phyloP scores from a whole-genome alignment of 345 rosid species.

The Raphanus raphanistrum region DNA sequence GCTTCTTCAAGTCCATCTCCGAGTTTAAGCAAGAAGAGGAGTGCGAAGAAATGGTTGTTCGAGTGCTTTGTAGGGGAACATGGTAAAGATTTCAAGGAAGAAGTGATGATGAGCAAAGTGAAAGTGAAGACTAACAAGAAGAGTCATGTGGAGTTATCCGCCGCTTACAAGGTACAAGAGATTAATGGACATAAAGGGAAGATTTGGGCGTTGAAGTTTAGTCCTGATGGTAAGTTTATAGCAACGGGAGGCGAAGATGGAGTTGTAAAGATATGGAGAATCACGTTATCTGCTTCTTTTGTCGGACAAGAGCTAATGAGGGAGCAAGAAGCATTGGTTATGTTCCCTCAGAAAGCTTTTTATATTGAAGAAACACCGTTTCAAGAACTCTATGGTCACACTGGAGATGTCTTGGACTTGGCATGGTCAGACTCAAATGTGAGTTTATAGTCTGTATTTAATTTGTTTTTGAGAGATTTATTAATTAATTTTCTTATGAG shows the following conservation, averaged over 20 bases:
- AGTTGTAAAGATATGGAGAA: constrained; percentile 69
- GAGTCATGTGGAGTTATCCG: constrained; percentile 67
- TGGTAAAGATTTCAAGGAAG: not conserved
- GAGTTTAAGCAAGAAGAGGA: constrained; percentile 34
- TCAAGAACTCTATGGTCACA: constrained; percentile 73
- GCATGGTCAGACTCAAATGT: constrained; percentile 89
- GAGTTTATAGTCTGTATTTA: constrained; percentile 44
- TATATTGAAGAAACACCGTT: constrained; percentile 66
- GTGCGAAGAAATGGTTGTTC: constrained; percentile 55
- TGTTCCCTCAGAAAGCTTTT: constrained; percentile 68
- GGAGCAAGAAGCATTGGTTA: constrained; percentile 46
- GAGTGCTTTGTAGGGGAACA: constrained; percentile 38
- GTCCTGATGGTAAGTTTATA: constrained; percentile 75
- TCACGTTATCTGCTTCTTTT: constrained; percentile 44
- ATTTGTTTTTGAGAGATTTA: not conserved
- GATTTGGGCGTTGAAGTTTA: constrained; percentile 79
- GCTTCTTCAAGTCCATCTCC: constrained; percentile 13
- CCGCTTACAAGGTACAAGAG: constrained; percentile 56
- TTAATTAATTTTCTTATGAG: constrained; percentile 2
- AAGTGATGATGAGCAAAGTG: constrained; percentile 38
- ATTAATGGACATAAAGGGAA: constrained; percentile 73
- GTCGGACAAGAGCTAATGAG: constrained; percentile 28
- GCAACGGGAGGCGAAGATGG: constrained; percentile 94
- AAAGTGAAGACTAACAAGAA: constrained; percentile 66
- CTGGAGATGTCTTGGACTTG: constrained; percentile 66